These are phyloP conservation scores for Backusella macrospora DNA, from an alignment of 192 early-diverging fungal species.

Conservation along the genomic window DNA sequence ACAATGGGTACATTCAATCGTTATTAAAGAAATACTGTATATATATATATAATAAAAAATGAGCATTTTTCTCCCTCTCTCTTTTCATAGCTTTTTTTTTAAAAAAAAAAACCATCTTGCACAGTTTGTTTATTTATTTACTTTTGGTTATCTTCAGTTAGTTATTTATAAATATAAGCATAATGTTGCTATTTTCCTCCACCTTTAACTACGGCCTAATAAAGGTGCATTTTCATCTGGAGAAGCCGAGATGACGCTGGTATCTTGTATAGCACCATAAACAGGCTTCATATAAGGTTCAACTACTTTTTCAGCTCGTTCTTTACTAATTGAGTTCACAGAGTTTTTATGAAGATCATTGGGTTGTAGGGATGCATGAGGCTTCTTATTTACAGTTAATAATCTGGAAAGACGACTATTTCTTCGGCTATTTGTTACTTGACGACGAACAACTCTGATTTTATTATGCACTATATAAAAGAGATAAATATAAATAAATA, in stretches of 20 bases:
- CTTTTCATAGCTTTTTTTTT: too few relatives aligned
- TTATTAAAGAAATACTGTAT: slow-evolving; percentile 18
- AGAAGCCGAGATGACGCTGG: background rate
- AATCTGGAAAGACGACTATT: slow-evolving; percentile 26
- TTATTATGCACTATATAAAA: slow-evolving; percentile 54
- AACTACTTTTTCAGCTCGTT: background rate
- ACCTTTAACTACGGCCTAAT: background rate
- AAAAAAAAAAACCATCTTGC: too few relatives aligned
- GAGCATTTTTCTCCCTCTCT: background rate
- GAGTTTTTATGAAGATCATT: too few relatives aligned
- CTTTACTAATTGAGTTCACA: background rate
- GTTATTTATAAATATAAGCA: background rate
- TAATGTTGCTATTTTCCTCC: background rate
- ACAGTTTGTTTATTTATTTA: too few relatives aligned
- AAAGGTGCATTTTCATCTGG: slow-evolving; percentile 15
- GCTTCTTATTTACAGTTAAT: slow-evolving; percentile 16
- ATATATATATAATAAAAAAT: background rate
- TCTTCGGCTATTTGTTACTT: slow-evolving; percentile 22
- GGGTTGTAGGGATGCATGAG: background rate
- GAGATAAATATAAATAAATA: background rate
- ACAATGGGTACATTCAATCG: slow-evolving; percentile 46
- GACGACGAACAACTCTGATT: slow-evolving; percentile 56
- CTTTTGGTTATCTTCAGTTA: too few relatives aligned
- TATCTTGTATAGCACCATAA: background rate
- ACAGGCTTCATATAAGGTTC: slow-evolving; percentile 16